A percentile compares a stretch with the other conserved stretches of the same genome.
Conservation (phyloP, 2,329 filamentous ascomycete species). For the Pseudocercospora fijiensis region DNA sequence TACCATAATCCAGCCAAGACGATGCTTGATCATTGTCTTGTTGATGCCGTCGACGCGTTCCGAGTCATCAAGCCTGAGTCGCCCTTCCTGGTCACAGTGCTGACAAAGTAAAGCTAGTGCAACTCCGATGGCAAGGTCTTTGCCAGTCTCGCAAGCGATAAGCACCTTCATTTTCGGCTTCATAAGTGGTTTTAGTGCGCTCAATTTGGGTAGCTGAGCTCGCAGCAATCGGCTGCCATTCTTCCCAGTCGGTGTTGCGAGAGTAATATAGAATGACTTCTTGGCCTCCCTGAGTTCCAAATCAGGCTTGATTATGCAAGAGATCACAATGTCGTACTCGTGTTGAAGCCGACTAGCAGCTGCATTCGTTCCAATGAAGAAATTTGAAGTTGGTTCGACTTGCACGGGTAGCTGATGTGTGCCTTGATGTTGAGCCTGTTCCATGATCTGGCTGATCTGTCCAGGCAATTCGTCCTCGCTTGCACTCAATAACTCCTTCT, state of each 20-base stretch:
- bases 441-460: slow-evolving; percentile 50
- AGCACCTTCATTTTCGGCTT: slow-evolving; percentile 41
- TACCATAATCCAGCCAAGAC: slow-evolving; percentile 79
- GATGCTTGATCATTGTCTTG: slow-evolving; percentile 74
- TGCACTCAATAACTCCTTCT: slow-evolving; percentile 58
- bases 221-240: slow-evolving; percentile 81
- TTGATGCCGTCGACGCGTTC: slow-evolving; percentile 42
- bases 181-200: slow-evolving; percentile 8
- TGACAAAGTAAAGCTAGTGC: slow-evolving; percentile 75
- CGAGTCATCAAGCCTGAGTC: slow-evolving; percentile 1
- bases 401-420: slow-evolving; percentile 36
- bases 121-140: slow-evolving; percentile 75
- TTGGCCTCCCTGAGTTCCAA: slow-evolving; percentile 29
- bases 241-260: slow-evolving; percentile 71
- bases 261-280: slow-evolving; percentile 52
- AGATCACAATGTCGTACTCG: slow-evolving; percentile 43
- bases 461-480: slow-evolving; percentile 63
- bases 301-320: slow-evolving; percentile 48
- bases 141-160: slow-evolving; percentile 73
- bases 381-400: slow-evolving; percentile 43
- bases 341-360: slow-evolving; percentile 41
- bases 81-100: slow-evolving; percentile 65
- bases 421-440: slow-evolving; percentile 18
- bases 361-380: slow-evolving; percentile 45
- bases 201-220: slow-evolving; percentile 62